Percentiles rank a stretch among this genome's conserved stretches.
Evolutionary conservation across 2,329 filamentous ascomycete species (phyloP).

Genomic region (Fusarium paranaense): DNA sequence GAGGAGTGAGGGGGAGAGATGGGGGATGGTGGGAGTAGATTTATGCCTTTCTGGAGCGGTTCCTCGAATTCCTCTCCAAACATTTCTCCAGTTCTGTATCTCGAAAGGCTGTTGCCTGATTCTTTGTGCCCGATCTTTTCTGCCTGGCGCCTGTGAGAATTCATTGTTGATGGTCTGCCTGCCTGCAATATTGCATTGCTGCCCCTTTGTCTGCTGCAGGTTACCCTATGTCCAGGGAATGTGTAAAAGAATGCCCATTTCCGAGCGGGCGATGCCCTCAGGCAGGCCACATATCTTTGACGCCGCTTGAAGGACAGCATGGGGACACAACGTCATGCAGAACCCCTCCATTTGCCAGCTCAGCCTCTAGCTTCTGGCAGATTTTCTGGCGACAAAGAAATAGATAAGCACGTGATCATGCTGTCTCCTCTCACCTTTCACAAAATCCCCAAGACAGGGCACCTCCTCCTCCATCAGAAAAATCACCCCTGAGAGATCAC

Average conservation of each 20-base stretch:
- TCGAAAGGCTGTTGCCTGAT: not conserved
- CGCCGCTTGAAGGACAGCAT: not conserved
- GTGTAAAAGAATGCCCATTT: not conserved
- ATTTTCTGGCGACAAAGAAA: not conserved
- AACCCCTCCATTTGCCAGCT: not conserved
- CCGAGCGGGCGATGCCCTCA: not conserved
- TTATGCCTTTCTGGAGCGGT: too few relatives aligned
- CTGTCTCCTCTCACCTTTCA: not conserved
- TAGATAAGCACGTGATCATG: not conserved
- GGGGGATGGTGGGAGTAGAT: too few relatives aligned
- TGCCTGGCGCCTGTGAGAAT: not conserved
- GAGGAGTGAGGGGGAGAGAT: too few relatives aligned
- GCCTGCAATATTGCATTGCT: not conserved
- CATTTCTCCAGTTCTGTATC: not conserved
- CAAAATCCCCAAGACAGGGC: too few relatives aligned
- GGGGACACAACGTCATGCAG: not conserved
- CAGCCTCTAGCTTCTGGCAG: not conserved
- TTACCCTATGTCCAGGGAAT: not conserved
- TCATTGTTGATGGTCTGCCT: not conserved
- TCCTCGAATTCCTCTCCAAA: too few relatives aligned
- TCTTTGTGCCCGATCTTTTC: not conserved
- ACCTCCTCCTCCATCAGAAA: not conserved
- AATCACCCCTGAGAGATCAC: not conserved
- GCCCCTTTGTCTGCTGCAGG: not conserved
- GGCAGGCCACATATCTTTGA: not conserved